A percentile compares a stretch with the other conserved stretches of the same genome.
phyloP scores from a whole-genome alignment of 1,139 yeast genomes.

The Zygoascus sp. region DNA sequence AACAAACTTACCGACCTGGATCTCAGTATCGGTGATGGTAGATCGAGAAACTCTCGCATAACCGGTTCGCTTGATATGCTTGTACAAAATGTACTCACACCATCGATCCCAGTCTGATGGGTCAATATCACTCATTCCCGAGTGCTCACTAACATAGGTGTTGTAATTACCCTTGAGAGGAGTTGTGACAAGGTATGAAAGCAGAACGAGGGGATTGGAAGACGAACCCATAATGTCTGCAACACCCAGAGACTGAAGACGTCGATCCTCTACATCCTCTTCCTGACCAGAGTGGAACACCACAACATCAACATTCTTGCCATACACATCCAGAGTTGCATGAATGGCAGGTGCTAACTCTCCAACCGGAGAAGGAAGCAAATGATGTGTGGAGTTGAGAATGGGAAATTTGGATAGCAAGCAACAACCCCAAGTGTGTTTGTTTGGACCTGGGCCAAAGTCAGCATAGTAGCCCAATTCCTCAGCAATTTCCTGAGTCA shows the following conservation, averaged over 20 bases:
- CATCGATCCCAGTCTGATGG: conserved; percentile 95
- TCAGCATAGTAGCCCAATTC: conserved; percentile 93
- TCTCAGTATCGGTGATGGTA: conserved; percentile 92
- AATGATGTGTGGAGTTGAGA: conserved; percentile 79
- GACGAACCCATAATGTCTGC: conserved; percentile 77
- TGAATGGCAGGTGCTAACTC: conserved; percentile 97
- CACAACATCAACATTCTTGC: conserved; percentile 78
- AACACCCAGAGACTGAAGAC: conserved; percentile 75
- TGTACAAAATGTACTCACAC: conserved; percentile 94
- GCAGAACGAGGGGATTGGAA: conserved; percentile 69
- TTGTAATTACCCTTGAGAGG: conserved; percentile 88
- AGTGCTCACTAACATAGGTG: conserved; percentile 76
- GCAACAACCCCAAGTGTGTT: conserved; percentile 98
- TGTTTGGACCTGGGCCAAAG: conserved; percentile 96
- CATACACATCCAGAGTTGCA: conserved; percentile 90
- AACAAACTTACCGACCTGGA: conserved; percentile 90
- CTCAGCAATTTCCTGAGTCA: conserved; percentile 87
- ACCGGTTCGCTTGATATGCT: conserved; percentile 80
- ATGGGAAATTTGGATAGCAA: conserved; percentile 92
- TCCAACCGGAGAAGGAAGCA: conserved; percentile 94
- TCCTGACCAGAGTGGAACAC: conserved; percentile 99
- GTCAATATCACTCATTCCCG: conserved; percentile 92
- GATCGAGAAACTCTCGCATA: conserved; percentile 93
- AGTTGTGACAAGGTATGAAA: conserved; percentile 84
- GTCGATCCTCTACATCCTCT: conserved; percentile 91